These are phyloP conservation scores for Dalbergia cultrata DNA, from an alignment of 306 rosid genomes.

Conservation along the genomic window DNA sequence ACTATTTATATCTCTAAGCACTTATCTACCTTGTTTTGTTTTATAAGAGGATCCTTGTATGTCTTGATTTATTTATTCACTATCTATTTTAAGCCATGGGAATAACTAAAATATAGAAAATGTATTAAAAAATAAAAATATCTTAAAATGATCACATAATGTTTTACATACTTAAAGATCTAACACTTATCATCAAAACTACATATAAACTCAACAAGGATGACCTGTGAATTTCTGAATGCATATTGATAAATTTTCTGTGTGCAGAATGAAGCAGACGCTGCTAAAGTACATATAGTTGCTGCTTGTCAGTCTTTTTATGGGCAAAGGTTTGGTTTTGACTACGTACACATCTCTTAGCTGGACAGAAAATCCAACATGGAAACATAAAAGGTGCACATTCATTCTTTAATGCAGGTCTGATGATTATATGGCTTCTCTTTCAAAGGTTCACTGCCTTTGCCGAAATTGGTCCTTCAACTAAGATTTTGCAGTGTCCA, in stretches of 20 bases:
- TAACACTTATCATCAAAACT: not conserved
- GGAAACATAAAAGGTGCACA: constrained; percentile 38
- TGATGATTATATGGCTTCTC: constrained; percentile 92
- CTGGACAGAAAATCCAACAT: constrained; percentile 4
- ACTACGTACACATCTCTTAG: constrained; percentile 13
- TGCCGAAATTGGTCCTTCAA: constrained; percentile 72
- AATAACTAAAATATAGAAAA: too few relatives aligned
- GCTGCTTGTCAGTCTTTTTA: constrained; percentile 81
- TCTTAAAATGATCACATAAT: not conserved
- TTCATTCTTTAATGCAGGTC: constrained; percentile 64
- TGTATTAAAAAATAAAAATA: not conserved
- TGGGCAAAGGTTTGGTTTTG: constrained; percentile 75
- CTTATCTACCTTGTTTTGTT: too few relatives aligned
- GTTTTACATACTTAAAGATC: not conserved
- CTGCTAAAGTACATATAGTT: constrained; percentile 70
- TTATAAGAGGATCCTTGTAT: too few relatives aligned
- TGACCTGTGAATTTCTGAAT: constrained; percentile 12
- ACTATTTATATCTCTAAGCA: too few relatives aligned
- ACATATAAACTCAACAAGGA: not conserved
- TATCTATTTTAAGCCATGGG: too few relatives aligned
- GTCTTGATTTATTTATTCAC: too few relatives aligned
- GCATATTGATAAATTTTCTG: constrained; percentile 34
- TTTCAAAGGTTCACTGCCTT: constrained; percentile 84
- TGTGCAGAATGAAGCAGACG: constrained; percentile 64
- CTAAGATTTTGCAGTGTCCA: constrained; percentile 18